These are phyloP conservation scores for Mortierella sp. DNA, from an alignment of 371 early-diverging fungal species.

Conservation along the genomic window DNA sequence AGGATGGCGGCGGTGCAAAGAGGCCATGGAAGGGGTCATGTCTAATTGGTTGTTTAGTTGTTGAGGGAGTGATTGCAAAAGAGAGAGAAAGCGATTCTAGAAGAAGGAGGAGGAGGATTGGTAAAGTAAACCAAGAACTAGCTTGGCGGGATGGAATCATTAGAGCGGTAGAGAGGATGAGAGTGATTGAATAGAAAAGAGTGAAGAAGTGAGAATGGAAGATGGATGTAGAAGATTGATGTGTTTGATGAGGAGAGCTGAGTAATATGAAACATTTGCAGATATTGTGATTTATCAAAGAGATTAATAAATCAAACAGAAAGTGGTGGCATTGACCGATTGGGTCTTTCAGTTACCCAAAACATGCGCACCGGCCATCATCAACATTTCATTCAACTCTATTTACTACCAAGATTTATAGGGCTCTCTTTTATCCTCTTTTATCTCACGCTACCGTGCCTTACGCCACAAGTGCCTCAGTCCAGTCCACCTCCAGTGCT, in stretches of 20 bases:
- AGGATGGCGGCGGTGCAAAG: background rate
- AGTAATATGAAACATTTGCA: background rate
- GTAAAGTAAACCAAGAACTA: background rate
- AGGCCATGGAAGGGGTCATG: constrained; percentile 16
- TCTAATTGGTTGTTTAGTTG: background rate
- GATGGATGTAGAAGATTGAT: background rate
- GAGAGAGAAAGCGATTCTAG: background rate
- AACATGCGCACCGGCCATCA: no score
- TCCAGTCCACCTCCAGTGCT: constrained; percentile 37
- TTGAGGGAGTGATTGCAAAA: background rate
- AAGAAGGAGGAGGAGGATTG: constrained; percentile 8
- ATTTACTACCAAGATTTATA: background rate
- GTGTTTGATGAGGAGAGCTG: background rate
- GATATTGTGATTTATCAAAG: background rate
- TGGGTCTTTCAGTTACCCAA: no score
- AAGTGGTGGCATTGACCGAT: no score
- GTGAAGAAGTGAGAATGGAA: background rate
- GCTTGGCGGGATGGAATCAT: no score
- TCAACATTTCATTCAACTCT: background rate
- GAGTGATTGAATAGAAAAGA: background rate
- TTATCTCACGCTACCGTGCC: background rate
- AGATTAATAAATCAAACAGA: no score
- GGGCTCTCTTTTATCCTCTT: background rate
- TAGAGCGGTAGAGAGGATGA: background rate
- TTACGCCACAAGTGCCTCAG: constrained; percentile 34